These are phyloP conservation scores for Cutaneotrichosporon cavernicola DNA, from an alignment of 1,284 basidiomycete species.

Conservation along the genomic window DNA sequence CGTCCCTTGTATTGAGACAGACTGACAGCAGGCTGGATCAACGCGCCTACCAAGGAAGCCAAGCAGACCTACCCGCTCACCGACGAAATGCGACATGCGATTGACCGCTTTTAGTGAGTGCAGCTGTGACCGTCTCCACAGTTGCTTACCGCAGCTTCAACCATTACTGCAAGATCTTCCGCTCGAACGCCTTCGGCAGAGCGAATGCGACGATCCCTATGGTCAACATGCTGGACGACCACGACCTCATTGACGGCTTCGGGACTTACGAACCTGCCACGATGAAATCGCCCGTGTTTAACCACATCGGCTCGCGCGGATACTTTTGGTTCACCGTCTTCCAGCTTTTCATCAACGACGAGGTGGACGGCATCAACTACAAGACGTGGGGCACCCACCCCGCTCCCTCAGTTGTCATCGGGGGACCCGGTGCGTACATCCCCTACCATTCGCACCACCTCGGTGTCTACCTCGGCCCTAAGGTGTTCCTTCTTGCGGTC, in stretches of 20 bases:
- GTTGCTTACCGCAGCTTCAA: slow-evolving; percentile 60
- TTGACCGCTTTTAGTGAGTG: slow-evolving; percentile 66
- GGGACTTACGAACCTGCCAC: slow-evolving; percentile 77
- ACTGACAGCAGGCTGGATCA: slow-evolving; percentile 69
- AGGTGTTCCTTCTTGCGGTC: slow-evolving; percentile 69
- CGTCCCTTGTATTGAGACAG: not conserved
- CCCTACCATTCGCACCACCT: slow-evolving; percentile 77
- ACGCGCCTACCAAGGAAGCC: slow-evolving; percentile 62
- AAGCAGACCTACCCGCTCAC: slow-evolving; percentile 68
- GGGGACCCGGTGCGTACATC: slow-evolving; percentile 70
- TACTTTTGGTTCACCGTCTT: slow-evolving; percentile 88
- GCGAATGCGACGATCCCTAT: slow-evolving; percentile 83
- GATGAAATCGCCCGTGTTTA: slow-evolving; percentile 74
- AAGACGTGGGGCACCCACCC: slow-evolving; percentile 59
- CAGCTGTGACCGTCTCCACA: not conserved
- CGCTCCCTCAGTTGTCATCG: slow-evolving; percentile 71
- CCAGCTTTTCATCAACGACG: slow-evolving; percentile 80
- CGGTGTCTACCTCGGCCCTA: slow-evolving; percentile 59
- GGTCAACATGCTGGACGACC: slow-evolving; percentile 65
- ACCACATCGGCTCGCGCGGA: slow-evolving; percentile 64
- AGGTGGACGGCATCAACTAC: slow-evolving; percentile 70
- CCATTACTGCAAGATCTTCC: slow-evolving; percentile 84
- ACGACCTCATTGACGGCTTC: slow-evolving; percentile 79
- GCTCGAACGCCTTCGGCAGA: slow-evolving; percentile 84
- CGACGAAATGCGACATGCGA: slow-evolving; percentile 69